Evolutionary conservation across 148 eudicot genomes (phyloP).

Genomic region (Vaccinium myrtillus): DNA sequence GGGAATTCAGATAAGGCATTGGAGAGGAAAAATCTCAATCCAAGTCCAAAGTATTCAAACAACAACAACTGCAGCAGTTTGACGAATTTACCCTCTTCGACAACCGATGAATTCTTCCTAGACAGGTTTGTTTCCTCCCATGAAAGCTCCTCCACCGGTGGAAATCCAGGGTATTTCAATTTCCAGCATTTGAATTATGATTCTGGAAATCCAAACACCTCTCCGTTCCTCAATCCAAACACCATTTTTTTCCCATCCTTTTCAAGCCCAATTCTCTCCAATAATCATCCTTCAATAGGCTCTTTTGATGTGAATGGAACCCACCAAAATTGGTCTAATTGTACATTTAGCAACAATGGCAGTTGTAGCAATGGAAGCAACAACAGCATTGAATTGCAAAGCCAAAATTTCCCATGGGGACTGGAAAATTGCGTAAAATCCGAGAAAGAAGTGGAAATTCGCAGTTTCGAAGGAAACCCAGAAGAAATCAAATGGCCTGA

Average conservation of each 20-base stretch:
- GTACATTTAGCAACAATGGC: slow-evolving; percentile 25
- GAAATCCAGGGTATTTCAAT: slow-evolving; percentile 21
- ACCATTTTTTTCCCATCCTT: slow-evolving; percentile 37
- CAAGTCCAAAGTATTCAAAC: not conserved
- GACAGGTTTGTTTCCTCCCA: slow-evolving; percentile 30
- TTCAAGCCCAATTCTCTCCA: slow-evolving; percentile 20
- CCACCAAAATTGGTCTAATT: slow-evolving; percentile 25
- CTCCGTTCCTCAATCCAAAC: slow-evolving; percentile 33
- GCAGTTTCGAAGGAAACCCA: slow-evolving; percentile 25
- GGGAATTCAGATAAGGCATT: slow-evolving; percentile 14
- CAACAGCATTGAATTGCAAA: slow-evolving; percentile 27
- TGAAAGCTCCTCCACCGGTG: slow-evolving; percentile 27
- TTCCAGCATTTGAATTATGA: slow-evolving; percentile 34
- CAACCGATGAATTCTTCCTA: slow-evolving; percentile 33
- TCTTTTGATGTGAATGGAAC: slow-evolving; percentile 19
- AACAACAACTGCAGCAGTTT: not conserved
- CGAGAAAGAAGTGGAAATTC: slow-evolving; percentile 30
- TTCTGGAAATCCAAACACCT: slow-evolving; percentile 28
- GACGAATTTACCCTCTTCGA: slow-evolving; percentile 14
- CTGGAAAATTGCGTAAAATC: slow-evolving; percentile 30
- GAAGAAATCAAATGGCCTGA: slow-evolving; percentile 81
- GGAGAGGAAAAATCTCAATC: slow-evolving; percentile 16
- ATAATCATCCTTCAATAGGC: slow-evolving; percentile 10
- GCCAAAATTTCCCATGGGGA: slow-evolving; percentile 41
- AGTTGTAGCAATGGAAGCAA: slow-evolving; percentile 14